Evolutionary conservation across 2,329 filamentous ascomycete species (phyloP), one percentile per base, ranked within the genome.

Genomic region (Plectosphaerella sp.): DNA sequence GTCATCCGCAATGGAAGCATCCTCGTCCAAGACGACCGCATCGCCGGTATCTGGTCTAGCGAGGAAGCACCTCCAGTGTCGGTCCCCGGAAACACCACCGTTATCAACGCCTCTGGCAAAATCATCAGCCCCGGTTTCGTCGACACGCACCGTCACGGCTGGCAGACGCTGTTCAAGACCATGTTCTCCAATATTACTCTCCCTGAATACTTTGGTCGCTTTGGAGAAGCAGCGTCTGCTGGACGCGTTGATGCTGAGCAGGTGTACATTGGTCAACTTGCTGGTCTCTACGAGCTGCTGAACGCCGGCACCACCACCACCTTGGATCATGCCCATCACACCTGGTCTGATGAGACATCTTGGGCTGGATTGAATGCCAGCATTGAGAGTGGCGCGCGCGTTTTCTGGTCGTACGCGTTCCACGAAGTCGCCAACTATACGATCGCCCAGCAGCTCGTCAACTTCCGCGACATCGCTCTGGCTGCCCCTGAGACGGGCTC

Each of bases 281-380:
- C 71, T 0, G 77, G 77, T 1, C 61, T 79, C 1, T 70, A 77
- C 2, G 79, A 82, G 54, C 68, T 72, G 0, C 58, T 81, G 15
- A 74, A 78, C 28, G 75, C 73, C 0, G 78, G 79, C 5, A 77
- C 79, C 8, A 82, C 78, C 0, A 77, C 75, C 0, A 68, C 70
- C 0, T 66, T 81, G 0, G 78, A 82, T 52, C 76, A 81, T 50
- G 77, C 77, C 1, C 75, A 77, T 47, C 67, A 75, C 39, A 77
- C 68, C 1, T 77, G 70, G 67, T 71, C 67, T 1, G 63, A 67
- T 9, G 69, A 69, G 1, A 69, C 66, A 1, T 61, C 72, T 0
- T 63, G 69, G 18, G 74, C 76, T 0, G 75, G 74, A 1, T 61
- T 77, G 1, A 66, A 72, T 3, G 77, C 72, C 0, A 71, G 68